A percentile compares a stretch with the other conserved stretches of the same genome.
Conservation (phyloP, 208 protist genomes). For the Crithidia brevicula region DNA sequence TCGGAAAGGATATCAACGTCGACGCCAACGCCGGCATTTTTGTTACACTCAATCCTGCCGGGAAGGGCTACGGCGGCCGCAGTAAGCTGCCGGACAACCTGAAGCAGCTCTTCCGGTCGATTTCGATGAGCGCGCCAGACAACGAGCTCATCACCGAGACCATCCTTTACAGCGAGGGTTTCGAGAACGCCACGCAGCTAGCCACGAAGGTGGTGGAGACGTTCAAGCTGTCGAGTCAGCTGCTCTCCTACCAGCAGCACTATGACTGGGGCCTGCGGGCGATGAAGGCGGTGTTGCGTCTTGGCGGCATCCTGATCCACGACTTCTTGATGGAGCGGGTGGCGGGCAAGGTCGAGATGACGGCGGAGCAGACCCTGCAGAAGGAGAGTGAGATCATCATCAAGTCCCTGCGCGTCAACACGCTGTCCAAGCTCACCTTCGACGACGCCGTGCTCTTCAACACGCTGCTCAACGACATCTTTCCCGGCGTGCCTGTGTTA, state of each 20-base stretch:
- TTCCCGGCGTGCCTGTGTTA: constrained; percentile 86
- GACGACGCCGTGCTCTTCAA: constrained; percentile 95
- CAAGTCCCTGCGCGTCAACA: constrained; percentile 97
- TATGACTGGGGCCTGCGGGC: constrained; percentile 99
- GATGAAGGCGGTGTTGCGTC: constrained; percentile 96
- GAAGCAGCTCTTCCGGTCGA: constrained; percentile 98
- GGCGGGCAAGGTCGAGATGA: constrained; percentile 60
- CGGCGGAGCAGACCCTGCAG: constrained; percentile 67
- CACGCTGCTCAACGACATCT: constrained; percentile 95
- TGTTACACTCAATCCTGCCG: constrained; percentile 98
- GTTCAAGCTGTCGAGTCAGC: constrained; percentile 94
- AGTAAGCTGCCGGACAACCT: constrained; percentile 99
- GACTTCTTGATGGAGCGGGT: constrained; percentile 87
- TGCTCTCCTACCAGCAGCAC: constrained; percentile 97
- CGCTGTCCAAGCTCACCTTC: constrained; percentile 98
- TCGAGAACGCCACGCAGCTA: constrained; percentile 94
- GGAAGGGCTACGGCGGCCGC: constrained; percentile 98
- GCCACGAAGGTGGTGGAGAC: constrained; percentile 94
- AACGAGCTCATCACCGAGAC: constrained; percentile 98
- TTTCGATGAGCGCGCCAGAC: constrained; percentile 99
- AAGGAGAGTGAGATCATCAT: constrained; percentile 96
- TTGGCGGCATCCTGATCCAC: constrained; percentile 92
- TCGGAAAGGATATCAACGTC: constrained; percentile 93
- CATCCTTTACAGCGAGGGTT: constrained; percentile 98
- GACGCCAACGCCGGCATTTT: constrained; percentile 98